Evolutionary conservation across 208 protist genomes (phyloP).

Genomic region (Leishmania amazonensis): DNA sequence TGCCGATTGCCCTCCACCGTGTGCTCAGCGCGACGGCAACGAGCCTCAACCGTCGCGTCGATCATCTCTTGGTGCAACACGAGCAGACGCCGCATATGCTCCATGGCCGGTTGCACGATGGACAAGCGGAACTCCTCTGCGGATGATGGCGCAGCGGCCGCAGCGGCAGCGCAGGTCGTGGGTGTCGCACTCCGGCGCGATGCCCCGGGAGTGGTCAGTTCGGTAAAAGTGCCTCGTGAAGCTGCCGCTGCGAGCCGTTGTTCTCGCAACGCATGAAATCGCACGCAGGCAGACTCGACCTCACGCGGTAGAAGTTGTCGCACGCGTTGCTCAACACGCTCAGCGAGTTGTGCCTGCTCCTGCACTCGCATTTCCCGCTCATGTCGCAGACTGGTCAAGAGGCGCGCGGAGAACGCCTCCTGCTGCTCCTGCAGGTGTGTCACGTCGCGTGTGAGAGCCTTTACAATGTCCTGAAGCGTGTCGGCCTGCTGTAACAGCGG

Average conservation of each 20-base stretch:
- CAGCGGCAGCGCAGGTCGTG: neutral
- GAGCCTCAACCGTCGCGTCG: slow-evolving; percentile 60
- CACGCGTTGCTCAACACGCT: slow-evolving; percentile 23
- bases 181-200: neutral
- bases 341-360: slow-evolving; percentile 12
- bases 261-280: slow-evolving; percentile 31
- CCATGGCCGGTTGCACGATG: slow-evolving; percentile 58
- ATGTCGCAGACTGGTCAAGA: slow-evolving; percentile 5
- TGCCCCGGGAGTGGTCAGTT: neutral
- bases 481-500: slow-evolving; percentile 34
- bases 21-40: slow-evolving; percentile 55
- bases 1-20: slow-evolving; percentile 34
- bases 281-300: slow-evolving; percentile 31
- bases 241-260: slow-evolving; percentile 10
- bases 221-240: neutral
- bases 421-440: slow-evolving; percentile 26
- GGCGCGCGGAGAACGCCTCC: slow-evolving; percentile 1
- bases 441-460: slow-evolving; percentile 31
- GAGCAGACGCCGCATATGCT: slow-evolving; percentile 77
- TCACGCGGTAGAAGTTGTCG: slow-evolving; percentile 28
- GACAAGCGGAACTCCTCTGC: slow-evolving; percentile 40
- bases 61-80: slow-evolving; percentile 75
- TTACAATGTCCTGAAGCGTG: slow-evolving; percentile 33
- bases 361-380: slow-evolving; percentile 30
- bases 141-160: neutral